A percentile compares a stretch with the other conserved stretches of the same genome.
phyloP scores from a whole-genome alignment of 176 grass and related monocot species.

The Zoysia japonica region DNA sequence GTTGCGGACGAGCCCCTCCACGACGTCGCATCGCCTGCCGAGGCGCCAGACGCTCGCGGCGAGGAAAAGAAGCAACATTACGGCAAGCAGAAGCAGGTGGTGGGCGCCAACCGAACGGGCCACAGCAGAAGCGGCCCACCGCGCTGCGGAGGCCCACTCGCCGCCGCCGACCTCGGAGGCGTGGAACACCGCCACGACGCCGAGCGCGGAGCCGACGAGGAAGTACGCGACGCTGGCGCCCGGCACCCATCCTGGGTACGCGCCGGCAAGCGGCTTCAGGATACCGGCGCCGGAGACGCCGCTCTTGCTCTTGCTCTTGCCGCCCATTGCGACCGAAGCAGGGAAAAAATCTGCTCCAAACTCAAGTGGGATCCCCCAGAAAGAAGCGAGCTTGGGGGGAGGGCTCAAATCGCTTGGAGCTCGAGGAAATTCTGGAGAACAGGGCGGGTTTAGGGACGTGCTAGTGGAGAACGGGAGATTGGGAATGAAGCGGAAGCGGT shows the following conservation, averaged over 20 bases:
- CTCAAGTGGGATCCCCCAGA: background rate
- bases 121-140: conserved; percentile 5
- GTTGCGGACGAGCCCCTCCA: conserved; percentile 49
- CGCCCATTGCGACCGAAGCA: conserved; percentile 31
- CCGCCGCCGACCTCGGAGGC: conserved; percentile 20
- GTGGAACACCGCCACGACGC: conserved; percentile 47
- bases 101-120: background rate
- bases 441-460: background rate
- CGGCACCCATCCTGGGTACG: conserved; percentile 13
- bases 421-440: conserved; percentile 22
- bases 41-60: conserved; percentile 47
- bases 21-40: conserved; percentile 34
- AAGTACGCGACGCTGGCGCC: conserved; percentile 39
- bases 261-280: conserved; percentile 40
- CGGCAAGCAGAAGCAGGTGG: conserved; percentile 42
- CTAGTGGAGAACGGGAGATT: background rate
- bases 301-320: conserved; percentile 17
- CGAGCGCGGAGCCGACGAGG: conserved; percentile 51
- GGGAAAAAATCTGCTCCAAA: background rate
- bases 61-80: conserved; percentile 36
- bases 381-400: background rate
- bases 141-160: conserved; percentile 35
- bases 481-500: background rate
- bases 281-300: conserved; percentile 29
- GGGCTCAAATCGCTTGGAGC: conserved; percentile 11